Evolutionary conservation across 179 eudicot species (phyloP).

Genomic region (Camellia oleifera): DNA sequence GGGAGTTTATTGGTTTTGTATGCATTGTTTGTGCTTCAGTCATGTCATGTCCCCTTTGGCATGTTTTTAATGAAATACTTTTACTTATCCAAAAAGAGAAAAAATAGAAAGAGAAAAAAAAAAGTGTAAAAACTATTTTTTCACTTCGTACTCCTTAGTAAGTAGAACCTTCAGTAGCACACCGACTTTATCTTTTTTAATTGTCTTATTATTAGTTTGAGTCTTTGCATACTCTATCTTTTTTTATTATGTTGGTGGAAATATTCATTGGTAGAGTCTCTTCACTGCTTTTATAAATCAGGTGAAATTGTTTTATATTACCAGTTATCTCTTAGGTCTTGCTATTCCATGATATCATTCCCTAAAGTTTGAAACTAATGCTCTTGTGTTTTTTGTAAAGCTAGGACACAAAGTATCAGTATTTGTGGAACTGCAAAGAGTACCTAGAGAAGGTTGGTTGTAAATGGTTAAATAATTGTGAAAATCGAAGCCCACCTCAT

Average conservation of each 20-base stretch:
- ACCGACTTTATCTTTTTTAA: no score
- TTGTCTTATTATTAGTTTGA: neutral
- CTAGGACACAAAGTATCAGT: constrained; percentile 89
- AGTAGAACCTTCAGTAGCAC: neutral
- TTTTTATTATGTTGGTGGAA: neutral
- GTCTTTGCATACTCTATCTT: neutral
- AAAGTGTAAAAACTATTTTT: neutral
- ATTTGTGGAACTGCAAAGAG: constrained; percentile 83
- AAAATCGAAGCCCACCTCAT: neutral
- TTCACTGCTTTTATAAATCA: neutral
- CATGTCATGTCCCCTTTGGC: neutral
- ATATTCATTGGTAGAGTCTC: neutral
- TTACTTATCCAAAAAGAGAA: neutral
- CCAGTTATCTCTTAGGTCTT: neutral
- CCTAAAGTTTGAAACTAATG: constrained; percentile 23
- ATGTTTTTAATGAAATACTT: neutral
- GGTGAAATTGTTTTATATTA: neutral
- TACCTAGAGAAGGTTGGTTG: constrained; percentile 74
- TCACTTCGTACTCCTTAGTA: neutral
- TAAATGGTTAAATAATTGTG: neutral
- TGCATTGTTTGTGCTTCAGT: neutral
- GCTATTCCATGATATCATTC: constrained; percentile 12
- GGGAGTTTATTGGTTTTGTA: neutral
- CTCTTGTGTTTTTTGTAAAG: constrained; percentile 33
- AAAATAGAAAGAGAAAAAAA: neutral